Percentiles rank a stretch among this genome's conserved stretches.
These are phyloP conservation scores for Cantharellus cinnabarinus DNA, from an alignment of 768 basidiomycete genomes.

Conservation along the genomic window DNA sequence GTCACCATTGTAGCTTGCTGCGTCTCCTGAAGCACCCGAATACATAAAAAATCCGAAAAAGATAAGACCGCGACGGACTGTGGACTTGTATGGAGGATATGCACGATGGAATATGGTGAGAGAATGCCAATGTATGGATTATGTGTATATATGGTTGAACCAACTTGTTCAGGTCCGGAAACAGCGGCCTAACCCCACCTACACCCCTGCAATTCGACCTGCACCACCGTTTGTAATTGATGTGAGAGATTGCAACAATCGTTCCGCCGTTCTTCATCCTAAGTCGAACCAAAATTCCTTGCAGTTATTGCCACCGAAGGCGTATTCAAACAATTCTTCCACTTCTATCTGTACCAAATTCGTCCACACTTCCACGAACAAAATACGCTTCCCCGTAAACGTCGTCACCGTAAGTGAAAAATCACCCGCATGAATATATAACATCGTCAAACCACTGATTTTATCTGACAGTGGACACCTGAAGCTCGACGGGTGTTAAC, in stretches of 20 bases:
- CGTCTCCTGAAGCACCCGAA: slow-evolving; percentile 30
- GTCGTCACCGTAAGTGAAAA: slow-evolving; percentile 58
- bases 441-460: not conserved
- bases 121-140: slow-evolving; percentile 6
- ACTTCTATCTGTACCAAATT: slow-evolving; percentile 94
- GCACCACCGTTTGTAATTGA: slow-evolving; percentile 78
- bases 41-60: slow-evolving; percentile 37
- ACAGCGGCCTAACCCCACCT: slow-evolving; percentile 57
- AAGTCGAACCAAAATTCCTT: slow-evolving; percentile 8
- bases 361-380: slow-evolving; percentile 96
- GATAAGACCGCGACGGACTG: slow-evolving; percentile 79
- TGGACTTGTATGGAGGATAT: slow-evolving; percentile 82
- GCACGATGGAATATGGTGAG: slow-evolving; percentile 70
- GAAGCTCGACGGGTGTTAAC: slow-evolving; percentile 86
- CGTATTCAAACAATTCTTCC: slow-evolving; percentile 77
- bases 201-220: slow-evolving; percentile 60
- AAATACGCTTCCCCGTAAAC: slow-evolving; percentile 92
- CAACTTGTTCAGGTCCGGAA: slow-evolving; percentile 35
- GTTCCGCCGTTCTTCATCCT: slow-evolving; percentile 8
- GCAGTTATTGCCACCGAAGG: slow-evolving; percentile 84
- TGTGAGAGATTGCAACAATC: slow-evolving; percentile 23
- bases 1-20: slow-evolving; percentile 25
- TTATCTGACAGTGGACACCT: slow-evolving; percentile 66
- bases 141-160: too few species aligned
- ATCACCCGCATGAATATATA: not conserved